These are phyloP conservation scores for Eragrostis tef DNA, from an alignment of 202 grass and related monocot species.

Conservation along the genomic window DNA sequence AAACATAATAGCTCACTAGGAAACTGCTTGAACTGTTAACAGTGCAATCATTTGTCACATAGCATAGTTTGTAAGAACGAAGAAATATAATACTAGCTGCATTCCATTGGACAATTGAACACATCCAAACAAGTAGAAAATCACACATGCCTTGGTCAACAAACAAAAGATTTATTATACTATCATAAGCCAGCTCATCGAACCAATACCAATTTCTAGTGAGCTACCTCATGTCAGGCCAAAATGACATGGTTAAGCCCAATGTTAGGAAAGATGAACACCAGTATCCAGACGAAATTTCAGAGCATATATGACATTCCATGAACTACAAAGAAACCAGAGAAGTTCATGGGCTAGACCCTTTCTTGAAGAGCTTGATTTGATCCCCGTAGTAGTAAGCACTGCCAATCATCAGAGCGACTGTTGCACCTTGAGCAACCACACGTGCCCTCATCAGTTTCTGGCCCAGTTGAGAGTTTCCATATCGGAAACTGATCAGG, in stretches of 20 bases:
- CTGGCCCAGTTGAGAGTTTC: conserved; percentile 88
- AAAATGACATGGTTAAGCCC: conserved; percentile 37
- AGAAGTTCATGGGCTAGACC: conserved; percentile 52
- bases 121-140: neutral
- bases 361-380: conserved; percentile 73
- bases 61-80: neutral
- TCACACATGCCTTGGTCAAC: neutral
- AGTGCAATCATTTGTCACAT: neutral
- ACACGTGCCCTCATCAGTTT: conserved; percentile 97
- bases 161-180: conserved; percentile 34
- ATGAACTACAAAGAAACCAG: neutral
- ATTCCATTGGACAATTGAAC: neutral
- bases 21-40: neutral
- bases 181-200: neutral
- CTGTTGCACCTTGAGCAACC: conserved; percentile 82
- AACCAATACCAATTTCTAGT: conserved; percentile 25
- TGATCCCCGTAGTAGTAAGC: conserved; percentile 90
- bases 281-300: neutral
- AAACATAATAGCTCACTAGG: neutral
- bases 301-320: conserved; percentile 1
- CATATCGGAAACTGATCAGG: conserved; percentile 88
- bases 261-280: neutral
- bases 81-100: neutral
- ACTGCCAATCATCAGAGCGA: conserved; percentile 89
- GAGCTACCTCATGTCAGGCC: conserved; percentile 33